These are phyloP conservation scores for Rubia peregrina DNA, from an alignment of 305 asterid species.

Conservation along the genomic window DNA sequence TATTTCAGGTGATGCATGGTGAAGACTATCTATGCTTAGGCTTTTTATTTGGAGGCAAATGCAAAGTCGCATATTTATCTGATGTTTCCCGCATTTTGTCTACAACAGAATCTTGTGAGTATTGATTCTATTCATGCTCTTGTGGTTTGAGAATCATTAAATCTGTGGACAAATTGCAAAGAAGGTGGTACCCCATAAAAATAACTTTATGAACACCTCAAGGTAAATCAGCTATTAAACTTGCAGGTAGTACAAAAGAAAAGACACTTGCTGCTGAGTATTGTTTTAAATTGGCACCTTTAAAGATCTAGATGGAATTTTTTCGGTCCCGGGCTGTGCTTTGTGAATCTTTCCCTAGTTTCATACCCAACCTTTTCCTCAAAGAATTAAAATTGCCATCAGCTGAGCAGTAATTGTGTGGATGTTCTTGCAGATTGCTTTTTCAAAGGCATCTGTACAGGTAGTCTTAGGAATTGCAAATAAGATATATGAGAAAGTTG, in stretches of 20 bases:
- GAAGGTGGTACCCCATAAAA: background rate
- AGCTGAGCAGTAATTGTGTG: background rate
- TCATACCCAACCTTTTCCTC: background rate
- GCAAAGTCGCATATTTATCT: conserved; percentile 80
- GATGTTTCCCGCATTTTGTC: conserved; percentile 88
- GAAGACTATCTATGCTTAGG: conserved; percentile 90
- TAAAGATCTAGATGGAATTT: background rate
- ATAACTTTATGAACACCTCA: background rate
- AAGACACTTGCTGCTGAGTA: background rate
- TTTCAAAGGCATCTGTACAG: background rate
- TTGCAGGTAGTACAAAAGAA: background rate
- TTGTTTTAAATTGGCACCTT: background rate
- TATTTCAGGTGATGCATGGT: conserved; percentile 88
- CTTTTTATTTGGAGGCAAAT: conserved; percentile 74
- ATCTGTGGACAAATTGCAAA: background rate
- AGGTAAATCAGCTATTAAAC: background rate
- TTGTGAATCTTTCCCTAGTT: background rate
- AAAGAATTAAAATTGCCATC: background rate
- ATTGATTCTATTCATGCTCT: conserved; percentile 8
- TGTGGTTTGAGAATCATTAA: conserved; percentile 8
- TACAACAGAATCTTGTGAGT: conserved; percentile 67
- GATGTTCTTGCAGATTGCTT: background rate
- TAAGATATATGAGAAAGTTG: background rate
- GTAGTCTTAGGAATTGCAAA: background rate
- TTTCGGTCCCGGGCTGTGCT: background rate